Conservation (phyloP, 2,329 filamentous ascomycete genomes). For the Botrytis elliptica region DNA sequence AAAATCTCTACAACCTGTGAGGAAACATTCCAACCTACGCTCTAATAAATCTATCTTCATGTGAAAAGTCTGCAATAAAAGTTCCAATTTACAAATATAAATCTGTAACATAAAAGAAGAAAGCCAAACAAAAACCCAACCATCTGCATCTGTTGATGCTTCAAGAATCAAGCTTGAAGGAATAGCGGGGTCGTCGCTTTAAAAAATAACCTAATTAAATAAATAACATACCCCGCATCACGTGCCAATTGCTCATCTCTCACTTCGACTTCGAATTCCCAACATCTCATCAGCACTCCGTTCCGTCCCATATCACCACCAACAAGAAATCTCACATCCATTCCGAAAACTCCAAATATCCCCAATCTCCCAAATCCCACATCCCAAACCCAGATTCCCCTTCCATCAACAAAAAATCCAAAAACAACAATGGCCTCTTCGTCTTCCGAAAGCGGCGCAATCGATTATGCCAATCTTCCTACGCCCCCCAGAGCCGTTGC, state of each 20-base stretch:
- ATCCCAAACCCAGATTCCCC: not conserved
- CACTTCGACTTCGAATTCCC: not conserved
- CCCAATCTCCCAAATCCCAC: not conserved
- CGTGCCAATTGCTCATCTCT: not conserved
- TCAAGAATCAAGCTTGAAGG: not conserved
- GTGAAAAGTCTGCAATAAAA: not conserved
- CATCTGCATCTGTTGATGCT: not conserved
- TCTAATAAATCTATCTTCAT: not conserved
- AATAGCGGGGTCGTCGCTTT: not conserved
- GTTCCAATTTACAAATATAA: not conserved
- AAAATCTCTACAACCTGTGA: not conserved
- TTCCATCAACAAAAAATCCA: not conserved
- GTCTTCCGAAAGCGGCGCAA: not conserved
- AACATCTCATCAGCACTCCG: not conserved
- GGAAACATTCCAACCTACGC: not conserved
- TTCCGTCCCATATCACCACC: not conserved
- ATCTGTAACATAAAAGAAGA: not conserved
- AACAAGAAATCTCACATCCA: not conserved
- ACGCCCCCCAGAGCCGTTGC: conserved; percentile 50
- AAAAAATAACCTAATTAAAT: not conserved
- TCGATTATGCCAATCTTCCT: conserved; percentile 28
- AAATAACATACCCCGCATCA: conserved; percentile 1
- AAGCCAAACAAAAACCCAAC: not conserved
- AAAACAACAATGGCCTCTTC: not conserved
- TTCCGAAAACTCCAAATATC: accelerated